Percentiles rank a stretch among this genome's conserved stretches.
phyloP scores from a whole-genome alignment of 2,329 filamentous ascomycete genomes.

The Alternaria arborescens region DNA sequence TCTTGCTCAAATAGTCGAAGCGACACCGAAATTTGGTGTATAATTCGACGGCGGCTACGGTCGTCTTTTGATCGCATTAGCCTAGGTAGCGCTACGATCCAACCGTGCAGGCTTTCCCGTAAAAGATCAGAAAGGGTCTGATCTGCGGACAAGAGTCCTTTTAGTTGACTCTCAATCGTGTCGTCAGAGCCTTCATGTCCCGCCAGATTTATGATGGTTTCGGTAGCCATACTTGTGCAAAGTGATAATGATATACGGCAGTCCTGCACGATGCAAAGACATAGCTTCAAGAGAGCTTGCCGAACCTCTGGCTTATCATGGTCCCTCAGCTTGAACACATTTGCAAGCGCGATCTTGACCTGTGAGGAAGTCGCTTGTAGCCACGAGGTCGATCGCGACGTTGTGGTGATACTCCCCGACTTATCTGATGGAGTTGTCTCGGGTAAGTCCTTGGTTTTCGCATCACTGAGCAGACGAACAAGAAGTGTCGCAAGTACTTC shows the following conservation, averaged over 20 bases:
- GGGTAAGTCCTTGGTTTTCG: slow-evolving; percentile 43
- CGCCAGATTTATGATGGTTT: slow-evolving; percentile 77
- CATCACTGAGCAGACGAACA: slow-evolving; percentile 58
- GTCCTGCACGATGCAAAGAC: slow-evolving; percentile 77
- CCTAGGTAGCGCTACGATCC: slow-evolving; percentile 81
- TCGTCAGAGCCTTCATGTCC: slow-evolving; percentile 58
- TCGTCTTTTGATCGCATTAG: slow-evolving; percentile 87
- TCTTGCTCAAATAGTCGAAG: slow-evolving; percentile 71
- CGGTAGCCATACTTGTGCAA: slow-evolving; percentile 75
- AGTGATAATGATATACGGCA: slow-evolving; percentile 77
- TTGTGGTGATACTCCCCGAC: slow-evolving; percentile 31
- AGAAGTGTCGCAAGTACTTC: slow-evolving; percentile 63
- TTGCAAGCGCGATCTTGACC: slow-evolving; percentile 81
- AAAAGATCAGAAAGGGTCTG: slow-evolving; percentile 69
- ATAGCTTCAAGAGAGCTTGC: slow-evolving; percentile 72
- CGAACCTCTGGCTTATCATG: slow-evolving; percentile 76
- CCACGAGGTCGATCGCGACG: slow-evolving; percentile 68
- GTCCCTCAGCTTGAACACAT: slow-evolving; percentile 76
- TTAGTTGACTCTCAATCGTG: slow-evolving; percentile 56
- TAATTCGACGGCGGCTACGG: slow-evolving; percentile 72
- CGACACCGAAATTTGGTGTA: slow-evolving; percentile 79
- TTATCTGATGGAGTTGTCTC: slow-evolving; percentile 9
- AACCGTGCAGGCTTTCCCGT: slow-evolving; percentile 77
- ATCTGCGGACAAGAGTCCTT: slow-evolving; percentile 70
- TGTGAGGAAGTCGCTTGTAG: slow-evolving; percentile 80